Evolutionary conservation across 495 filamentous ascomycete genomes (phyloP).

Genomic region (Poronia punctata): DNA sequence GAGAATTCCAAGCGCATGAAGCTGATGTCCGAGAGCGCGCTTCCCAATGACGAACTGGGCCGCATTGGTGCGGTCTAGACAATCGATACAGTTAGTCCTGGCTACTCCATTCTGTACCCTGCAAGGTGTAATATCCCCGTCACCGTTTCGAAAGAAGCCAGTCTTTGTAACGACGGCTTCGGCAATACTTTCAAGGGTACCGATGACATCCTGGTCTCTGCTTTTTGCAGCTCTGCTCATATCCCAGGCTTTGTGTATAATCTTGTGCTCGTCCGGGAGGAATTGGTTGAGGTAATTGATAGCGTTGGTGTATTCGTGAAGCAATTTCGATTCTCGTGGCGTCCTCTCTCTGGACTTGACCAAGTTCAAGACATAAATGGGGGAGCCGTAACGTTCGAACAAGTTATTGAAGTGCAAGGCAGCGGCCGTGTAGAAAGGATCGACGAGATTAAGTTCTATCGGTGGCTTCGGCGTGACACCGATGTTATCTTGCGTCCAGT

Average conservation of each 20-base stretch:
- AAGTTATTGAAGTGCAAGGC: constrained; percentile 95
- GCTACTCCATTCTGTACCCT: constrained; percentile 87
- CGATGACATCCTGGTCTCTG: constrained; percentile 93
- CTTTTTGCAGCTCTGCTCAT: constrained; percentile 95
- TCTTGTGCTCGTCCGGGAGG: constrained; percentile 72
- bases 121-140: constrained; percentile 52
- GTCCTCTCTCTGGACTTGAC: constrained; percentile 86
- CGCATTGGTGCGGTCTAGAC: constrained; percentile 91
- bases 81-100: constrained; percentile 96
- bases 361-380: constrained; percentile 86
- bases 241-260: constrained; percentile 91
- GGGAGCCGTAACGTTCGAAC: constrained; percentile 87
- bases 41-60: constrained; percentile 99
- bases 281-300: constrained; percentile 94
- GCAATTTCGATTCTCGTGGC: constrained; percentile 86
- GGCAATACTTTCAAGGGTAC: constrained; percentile 79
- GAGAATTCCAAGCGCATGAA: constrained; percentile 87
- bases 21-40: constrained; percentile 80
- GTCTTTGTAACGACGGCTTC: constrained; percentile 78
- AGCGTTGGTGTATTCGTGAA: constrained; percentile 80
- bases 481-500: constrained; percentile 96
- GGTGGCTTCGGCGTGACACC: constrained; percentile 93
- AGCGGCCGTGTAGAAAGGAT: constrained; percentile 94
- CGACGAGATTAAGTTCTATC: constrained; percentile 87
- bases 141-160: constrained; percentile 91